Percentiles rank a stretch among this genome's conserved stretches.
phyloP scores from a whole-genome alignment of 2,329 filamentous ascomycete genomes.

The Botrytis medusae region DNA sequence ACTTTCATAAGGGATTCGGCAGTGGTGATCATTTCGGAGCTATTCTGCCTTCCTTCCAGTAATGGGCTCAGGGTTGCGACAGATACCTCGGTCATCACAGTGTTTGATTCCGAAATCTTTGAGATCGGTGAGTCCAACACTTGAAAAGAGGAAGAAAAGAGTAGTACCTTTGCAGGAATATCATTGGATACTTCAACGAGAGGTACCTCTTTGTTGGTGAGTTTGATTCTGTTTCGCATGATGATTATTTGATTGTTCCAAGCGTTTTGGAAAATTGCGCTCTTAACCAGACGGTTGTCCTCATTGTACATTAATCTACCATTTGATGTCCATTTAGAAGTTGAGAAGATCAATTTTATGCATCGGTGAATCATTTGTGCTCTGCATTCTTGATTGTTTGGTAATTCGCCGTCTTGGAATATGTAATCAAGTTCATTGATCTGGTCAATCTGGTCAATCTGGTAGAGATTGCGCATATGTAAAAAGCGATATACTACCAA shows the following conservation, averaged over 20 bases:
- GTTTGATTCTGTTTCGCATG: background rate
- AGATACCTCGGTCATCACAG: background rate
- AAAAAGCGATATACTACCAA: constrained; percentile 6
- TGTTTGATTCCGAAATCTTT: background rate
- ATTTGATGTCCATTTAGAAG: background rate
- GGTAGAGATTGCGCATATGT: background rate
- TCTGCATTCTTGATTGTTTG: background rate
- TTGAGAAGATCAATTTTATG: background rate
- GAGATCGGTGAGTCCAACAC: background rate
- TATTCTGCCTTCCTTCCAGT: background rate
- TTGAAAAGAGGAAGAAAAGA: background rate
- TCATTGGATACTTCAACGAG: background rate
- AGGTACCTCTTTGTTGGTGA: background rate
- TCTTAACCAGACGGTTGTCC: background rate
- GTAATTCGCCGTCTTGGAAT: background rate
- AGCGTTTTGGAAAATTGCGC: constrained; percentile 1
- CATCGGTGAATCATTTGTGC: constrained; percentile 11
- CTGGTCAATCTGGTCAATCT: background rate
- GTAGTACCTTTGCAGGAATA: background rate
- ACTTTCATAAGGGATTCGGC: background rate
- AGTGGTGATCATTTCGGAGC: background rate
- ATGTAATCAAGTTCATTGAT: background rate
- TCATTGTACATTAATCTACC: background rate
- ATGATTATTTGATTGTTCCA: background rate
- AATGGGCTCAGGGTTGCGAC: background rate